Evolutionary conservation across 2,329 filamentous ascomycete genomes (phyloP), one percentile per base, ranked within the genome.

Genomic region (Colletotrichum spinosum): DNA sequence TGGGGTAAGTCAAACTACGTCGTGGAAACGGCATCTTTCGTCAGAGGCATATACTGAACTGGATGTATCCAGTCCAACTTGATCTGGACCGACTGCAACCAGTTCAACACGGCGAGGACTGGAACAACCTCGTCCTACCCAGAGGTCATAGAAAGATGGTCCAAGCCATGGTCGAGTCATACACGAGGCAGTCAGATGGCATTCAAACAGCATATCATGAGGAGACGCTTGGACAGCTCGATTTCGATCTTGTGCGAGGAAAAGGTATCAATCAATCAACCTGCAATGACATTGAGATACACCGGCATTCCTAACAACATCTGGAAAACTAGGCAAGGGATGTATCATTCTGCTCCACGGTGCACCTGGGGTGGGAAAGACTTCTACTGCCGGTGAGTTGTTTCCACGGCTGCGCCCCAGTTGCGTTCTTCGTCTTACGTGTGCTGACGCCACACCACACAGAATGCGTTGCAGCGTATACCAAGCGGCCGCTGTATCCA

Each of bases 221-320:
- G 38, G 38, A 9, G 38, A 41, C 38, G 13, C 13, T 41, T 15
- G 53, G 46, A 13, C 48, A 44, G 6, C 37, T 69, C 6, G 68
- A 70, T n/a, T 67, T 73, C 45, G 74, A 75, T 34, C 61, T 75
- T 6, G 72, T 76, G 2, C 63, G 60, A 13, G 73, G 74, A 9
- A 76, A 75, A 67, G 73, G 72, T 72, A 60, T 62, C 55, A 53
- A 63, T 41, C 25, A 3, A n/a, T 44, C 51, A 6, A 13, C 45
- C 25, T 44, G 9, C 45, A 10, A 25, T 33, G 17, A 25, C 4
- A 25, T 25, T 5, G 25, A 25, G 25, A 25, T 25, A 25, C 25
- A 3, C 25, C 25, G 4, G 25, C 10, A 45, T n/a, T 45, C 42
- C 6, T 15, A 13, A 13, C 9, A 8, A 45, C 13, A 45, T 15